Evolutionary conservation across 768 basidiomycete species (phyloP), one percentile per base, ranked within the genome.

Genomic region (Panus rudis): DNA sequence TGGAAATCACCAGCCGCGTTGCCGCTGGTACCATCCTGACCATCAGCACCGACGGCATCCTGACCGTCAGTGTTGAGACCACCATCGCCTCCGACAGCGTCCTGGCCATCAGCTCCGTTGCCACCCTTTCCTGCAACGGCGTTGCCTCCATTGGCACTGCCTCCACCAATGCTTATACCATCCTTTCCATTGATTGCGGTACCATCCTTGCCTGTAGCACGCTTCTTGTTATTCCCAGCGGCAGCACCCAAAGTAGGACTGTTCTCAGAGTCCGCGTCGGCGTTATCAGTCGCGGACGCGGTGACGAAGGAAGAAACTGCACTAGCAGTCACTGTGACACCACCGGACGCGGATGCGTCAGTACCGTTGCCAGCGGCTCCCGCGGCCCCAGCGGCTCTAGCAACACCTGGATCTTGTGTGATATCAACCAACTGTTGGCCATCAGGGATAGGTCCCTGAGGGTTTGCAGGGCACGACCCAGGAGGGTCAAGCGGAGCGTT

Each of bases 401-500:
- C 32, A 30, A 47, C 41, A 24, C 57, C 57, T 1, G 57, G 55
- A 45, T 50, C 43, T 37, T 41, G 39, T 16, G 51, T 54, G 47
- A 54, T 48, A 48, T 52, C 49, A 35, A 44, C 39, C 26, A 58
- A 51, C 56, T 78, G 74, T 17, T 57, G 34, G 14, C 77, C 75
- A 52, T 74, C 73, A 4, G 75, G 40, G 43, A 79, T 66, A 38
- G 73, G 68, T 3, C 73, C 78, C 17, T 38, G 47, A 10, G 72
- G 57, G 46, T 74, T 55, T 7, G 75, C 76, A 23, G 68, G 68
- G 56, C 77, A 77, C 16, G 73, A 72, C 14, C 75, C 75, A 4
- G 70, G 55, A 19, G 76, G 73, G 48, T 51, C 64, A 24, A 76
- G 40, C 1, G 66, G 56, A 4, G 63, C 50, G 12, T 46, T 64